phyloP scores from a whole-genome alignment of 2,329 filamentous ascomycete species.

The Davidsoniella virescens region DNA sequence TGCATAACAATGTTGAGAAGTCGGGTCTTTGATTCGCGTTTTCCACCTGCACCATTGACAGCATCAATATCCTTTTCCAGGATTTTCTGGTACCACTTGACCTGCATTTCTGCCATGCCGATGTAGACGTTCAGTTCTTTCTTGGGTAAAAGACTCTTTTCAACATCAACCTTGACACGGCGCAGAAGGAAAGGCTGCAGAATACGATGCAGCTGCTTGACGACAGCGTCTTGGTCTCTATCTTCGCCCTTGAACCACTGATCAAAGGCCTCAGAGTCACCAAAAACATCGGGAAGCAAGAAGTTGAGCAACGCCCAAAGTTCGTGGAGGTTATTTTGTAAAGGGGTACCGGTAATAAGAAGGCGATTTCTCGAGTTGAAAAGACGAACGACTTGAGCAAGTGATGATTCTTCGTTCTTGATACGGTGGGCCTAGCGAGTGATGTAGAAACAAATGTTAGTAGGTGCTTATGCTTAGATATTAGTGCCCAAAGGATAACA shows the following conservation, averaged over 20 bases:
- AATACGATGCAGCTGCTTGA: constrained; percentile 87
- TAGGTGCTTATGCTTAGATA: not conserved
- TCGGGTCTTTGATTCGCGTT: constrained; percentile 92
- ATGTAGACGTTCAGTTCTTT: constrained; percentile 96
- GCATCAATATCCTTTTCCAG: constrained; percentile 98
- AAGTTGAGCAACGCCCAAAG: constrained; percentile 97
- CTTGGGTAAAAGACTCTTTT: constrained; percentile 93
- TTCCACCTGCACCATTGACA: constrained; percentile 89
- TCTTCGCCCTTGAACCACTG: constrained; percentile 93
- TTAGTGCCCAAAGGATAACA: not conserved
- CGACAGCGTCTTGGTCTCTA: constrained; percentile 83
- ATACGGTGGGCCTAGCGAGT: constrained; percentile 59
- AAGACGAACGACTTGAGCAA: constrained; percentile 88
- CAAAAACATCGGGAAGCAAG: constrained; percentile 92
- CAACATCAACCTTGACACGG: constrained; percentile 92
- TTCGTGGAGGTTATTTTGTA: constrained; percentile 97
- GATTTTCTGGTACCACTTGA: constrained; percentile 99
- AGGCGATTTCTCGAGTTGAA: constrained; percentile 93
- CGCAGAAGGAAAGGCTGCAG: constrained; percentile 85
- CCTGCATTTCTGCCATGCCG: constrained; percentile 97
- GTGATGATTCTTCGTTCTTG: constrained; percentile 96
- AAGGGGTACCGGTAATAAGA: constrained; percentile 86
- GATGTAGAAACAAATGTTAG: constrained; percentile 2
- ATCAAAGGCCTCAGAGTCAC: constrained; percentile 90
- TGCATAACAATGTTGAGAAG: constrained; percentile 99